These are phyloP conservation scores for Salvia hispanica DNA, from an alignment of 257 asterid species.

Conservation along the genomic window DNA sequence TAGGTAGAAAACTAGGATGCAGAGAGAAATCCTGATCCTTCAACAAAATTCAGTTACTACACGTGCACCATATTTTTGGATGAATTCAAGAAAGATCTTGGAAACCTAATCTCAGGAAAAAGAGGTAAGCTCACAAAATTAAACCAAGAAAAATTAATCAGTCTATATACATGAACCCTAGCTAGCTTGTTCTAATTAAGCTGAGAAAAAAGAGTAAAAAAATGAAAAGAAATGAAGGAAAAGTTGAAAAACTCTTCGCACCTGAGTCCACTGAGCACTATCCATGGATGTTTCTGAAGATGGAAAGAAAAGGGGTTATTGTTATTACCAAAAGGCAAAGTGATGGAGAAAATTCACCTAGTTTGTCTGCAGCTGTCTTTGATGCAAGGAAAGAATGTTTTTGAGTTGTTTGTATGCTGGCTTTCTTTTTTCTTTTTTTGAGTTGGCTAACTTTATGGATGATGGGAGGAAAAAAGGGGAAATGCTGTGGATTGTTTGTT, in stretches of 20 bases:
- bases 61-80: too few relatives aligned
- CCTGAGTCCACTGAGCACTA: slow-evolving; percentile 72
- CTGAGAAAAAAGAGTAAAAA: too few relatives aligned
- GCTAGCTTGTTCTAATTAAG: background rate
- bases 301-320: slow-evolving; percentile 10
- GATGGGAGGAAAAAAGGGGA: slow-evolving; percentile 40
- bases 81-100: too few relatives aligned
- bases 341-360: slow-evolving; percentile 46
- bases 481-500: slow-evolving; percentile 42
- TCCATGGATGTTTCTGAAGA: slow-evolving; percentile 50
- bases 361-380: slow-evolving; percentile 60
- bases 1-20: background rate
- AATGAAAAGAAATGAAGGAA: background rate
- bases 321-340: slow-evolving; percentile 38
- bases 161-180: slow-evolving; percentile 1
- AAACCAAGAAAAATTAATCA: background rate
- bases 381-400: slow-evolving; percentile 63
- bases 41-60: too few relatives aligned
- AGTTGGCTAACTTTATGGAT: slow-evolving; percentile 50
- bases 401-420: slow-evolving; percentile 44
- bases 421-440: slow-evolving; percentile 30
- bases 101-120: too few relatives aligned
- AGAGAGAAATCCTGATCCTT: too few relatives aligned
- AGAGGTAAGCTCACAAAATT: slow-evolving; percentile 7
- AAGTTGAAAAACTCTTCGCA: slow-evolving; percentile 28